These are phyloP conservation scores for Irpex sp. DNA, from an alignment of 1,284 basidiomycete species.

Conservation along the genomic window DNA sequence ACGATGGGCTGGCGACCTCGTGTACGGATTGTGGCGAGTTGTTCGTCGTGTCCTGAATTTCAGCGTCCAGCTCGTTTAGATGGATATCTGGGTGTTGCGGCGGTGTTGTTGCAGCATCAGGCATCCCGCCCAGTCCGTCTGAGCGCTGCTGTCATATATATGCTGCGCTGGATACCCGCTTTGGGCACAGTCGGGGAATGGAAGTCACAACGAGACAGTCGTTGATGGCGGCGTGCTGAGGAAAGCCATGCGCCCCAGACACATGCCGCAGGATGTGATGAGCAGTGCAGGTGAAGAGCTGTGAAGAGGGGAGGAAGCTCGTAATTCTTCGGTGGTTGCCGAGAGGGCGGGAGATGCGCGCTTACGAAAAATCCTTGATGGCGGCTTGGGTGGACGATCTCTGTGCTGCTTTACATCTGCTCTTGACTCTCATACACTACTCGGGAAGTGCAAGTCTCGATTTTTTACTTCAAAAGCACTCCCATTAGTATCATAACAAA, in stretches of 20 bases:
- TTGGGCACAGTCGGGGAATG: no score
- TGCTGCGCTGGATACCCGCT: neutral
- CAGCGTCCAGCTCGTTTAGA: neutral
- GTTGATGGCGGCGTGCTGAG: neutral
- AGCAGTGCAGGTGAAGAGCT: neutral
- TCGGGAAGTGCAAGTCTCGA: neutral
- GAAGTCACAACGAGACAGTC: no score
- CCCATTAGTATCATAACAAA: conserved; percentile 11
- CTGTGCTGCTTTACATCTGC: neutral
- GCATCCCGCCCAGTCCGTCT: neutral
- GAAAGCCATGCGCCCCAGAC: neutral
- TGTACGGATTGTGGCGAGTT: neutral
- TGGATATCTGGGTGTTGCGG: neutral
- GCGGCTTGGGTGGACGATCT: conserved; percentile 3
- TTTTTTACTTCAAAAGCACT: neutral
- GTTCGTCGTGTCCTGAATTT: neutral
- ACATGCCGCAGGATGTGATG: neutral
- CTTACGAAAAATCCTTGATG: conserved; percentile 12
- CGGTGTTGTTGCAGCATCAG: neutral
- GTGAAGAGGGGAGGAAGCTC: neutral
- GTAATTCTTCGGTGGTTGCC: conserved; percentile 1
- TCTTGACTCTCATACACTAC: neutral
- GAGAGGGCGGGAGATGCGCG: conserved; percentile 1
- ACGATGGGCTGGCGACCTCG: neutral
- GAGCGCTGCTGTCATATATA: neutral